These are phyloP conservation scores for Blastomyces parvus DNA, from an alignment of 2,329 filamentous ascomycete genomes.

Conservation along the genomic window DNA sequence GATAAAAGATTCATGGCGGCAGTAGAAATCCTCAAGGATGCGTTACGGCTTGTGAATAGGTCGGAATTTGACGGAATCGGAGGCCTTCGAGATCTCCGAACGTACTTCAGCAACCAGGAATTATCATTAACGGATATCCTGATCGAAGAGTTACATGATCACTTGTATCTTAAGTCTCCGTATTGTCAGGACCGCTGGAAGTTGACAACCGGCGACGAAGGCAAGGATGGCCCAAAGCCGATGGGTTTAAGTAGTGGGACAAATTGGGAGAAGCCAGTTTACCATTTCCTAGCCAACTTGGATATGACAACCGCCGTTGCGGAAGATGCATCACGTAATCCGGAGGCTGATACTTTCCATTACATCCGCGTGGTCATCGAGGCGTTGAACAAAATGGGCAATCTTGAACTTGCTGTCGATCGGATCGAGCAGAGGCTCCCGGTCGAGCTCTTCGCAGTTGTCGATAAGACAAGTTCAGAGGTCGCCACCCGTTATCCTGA, in stretches of 20 bases:
- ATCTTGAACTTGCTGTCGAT: constrained; percentile 76
- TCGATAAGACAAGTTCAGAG: constrained; percentile 90
- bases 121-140: constrained; percentile 84
- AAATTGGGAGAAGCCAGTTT: constrained; percentile 46
- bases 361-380: constrained; percentile 85
- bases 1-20: constrained; percentile 92
- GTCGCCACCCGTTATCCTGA: constrained; percentile 89
- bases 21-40: constrained; percentile 83
- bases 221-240: constrained; percentile 19
- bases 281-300: constrained; percentile 48
- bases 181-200: constrained; percentile 98
- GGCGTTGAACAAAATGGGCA: constrained; percentile 77
- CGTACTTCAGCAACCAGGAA: constrained; percentile 89
- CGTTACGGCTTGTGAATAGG: constrained; percentile 69
- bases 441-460: constrained; percentile 85
- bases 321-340: constrained; percentile 87
- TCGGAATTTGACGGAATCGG: constrained; percentile 88
- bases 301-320: constrained; percentile 51
- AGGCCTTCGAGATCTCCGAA: constrained; percentile 72
- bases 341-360: constrained; percentile 88
- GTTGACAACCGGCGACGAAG: constrained; percentile 44
- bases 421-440: constrained; percentile 86
- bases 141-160: constrained; percentile 94
- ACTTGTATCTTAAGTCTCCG: constrained; percentile 93
- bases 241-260: constrained; percentile 25